phyloP scores from a whole-genome alignment of 202 grass and related monocot species.

The Hordeum pubiflorum region DNA sequence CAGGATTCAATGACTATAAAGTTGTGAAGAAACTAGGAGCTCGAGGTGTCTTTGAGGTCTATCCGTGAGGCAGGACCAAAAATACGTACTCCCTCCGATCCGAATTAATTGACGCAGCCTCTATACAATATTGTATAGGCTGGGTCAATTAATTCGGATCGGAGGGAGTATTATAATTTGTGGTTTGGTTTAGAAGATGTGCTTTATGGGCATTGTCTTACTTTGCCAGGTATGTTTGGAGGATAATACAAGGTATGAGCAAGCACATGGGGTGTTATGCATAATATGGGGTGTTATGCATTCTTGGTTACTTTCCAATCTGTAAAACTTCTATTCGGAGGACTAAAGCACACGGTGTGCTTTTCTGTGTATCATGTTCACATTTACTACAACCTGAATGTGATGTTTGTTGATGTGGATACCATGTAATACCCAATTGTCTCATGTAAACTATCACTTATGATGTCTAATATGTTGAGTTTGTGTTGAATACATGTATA shows the following conservation, averaged over 20 bases:
- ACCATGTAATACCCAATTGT: background rate
- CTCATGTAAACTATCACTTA: background rate
- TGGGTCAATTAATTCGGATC: too few relatives aligned
- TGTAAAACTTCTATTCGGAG: too few relatives aligned
- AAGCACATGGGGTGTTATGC: too few relatives aligned
- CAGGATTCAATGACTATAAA: too few relatives aligned
- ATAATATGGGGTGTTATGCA: background rate
- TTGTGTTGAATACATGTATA: too few relatives aligned
- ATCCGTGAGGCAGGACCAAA: too few relatives aligned
- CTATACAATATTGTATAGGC: too few relatives aligned
- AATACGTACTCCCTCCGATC: background rate
- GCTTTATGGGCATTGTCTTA: background rate
- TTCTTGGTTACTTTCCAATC: background rate
- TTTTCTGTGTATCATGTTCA: background rate
- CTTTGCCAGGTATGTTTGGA: background rate
- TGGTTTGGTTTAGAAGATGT: background rate
- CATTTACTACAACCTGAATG: background rate
- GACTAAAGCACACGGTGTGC: background rate
- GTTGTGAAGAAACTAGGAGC: too few relatives aligned
- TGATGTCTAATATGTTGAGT: too few relatives aligned
- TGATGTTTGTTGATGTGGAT: background rate
- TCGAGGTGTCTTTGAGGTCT: too few relatives aligned
- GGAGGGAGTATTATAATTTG: background rate
- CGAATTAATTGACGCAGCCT: too few relatives aligned
- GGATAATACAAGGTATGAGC: background rate